These are phyloP conservation scores for Millerozyma acaciae DNA, from an alignment of 805 yeast genomes.

Conservation along the genomic window DNA sequence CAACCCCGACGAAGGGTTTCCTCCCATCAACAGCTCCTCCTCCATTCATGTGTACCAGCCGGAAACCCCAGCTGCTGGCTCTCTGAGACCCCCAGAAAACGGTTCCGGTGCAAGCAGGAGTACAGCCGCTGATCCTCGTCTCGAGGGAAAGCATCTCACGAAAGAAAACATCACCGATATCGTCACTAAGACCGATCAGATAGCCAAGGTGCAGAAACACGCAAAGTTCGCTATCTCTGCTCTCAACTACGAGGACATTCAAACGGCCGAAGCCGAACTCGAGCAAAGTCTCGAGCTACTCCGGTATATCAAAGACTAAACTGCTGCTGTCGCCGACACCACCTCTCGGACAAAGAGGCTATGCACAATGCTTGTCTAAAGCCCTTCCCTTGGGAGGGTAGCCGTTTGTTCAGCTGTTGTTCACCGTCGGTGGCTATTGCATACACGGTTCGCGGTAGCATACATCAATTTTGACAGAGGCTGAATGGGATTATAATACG, in stretches of 20 bases:
- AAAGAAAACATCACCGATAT: conserved; percentile 45
- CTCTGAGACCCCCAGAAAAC: neutral
- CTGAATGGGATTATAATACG: too few species aligned
- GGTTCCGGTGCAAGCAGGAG: too few species aligned
- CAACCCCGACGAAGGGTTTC: conserved; percentile 36
- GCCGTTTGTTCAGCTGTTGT: too few species aligned
- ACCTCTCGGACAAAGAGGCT: too few species aligned
- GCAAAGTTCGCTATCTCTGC: conserved; percentile 80
- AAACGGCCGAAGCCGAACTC: conserved; percentile 64
- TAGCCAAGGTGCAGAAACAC: conserved; percentile 58
- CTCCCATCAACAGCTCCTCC: conserved; percentile 34
- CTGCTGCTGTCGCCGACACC: too few species aligned
- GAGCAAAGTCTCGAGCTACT: conserved; percentile 49
- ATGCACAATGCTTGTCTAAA: too few species aligned
- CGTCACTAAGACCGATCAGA: conserved; percentile 51
- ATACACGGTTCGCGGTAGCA: too few species aligned
- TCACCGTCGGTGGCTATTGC: too few species aligned
- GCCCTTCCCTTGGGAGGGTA: too few species aligned
- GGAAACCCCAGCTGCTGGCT: neutral
- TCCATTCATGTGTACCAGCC: conserved; percentile 31
- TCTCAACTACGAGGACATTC: conserved; percentile 68
- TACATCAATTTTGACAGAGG: too few species aligned
- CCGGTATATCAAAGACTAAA: conserved; percentile 10
- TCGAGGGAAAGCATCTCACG: conserved; percentile 14
- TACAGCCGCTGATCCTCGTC: neutral